These are phyloP conservation scores for Debaryomyces subglobosus DNA, from an alignment of 1,139 yeast species.

Conservation along the genomic window DNA sequence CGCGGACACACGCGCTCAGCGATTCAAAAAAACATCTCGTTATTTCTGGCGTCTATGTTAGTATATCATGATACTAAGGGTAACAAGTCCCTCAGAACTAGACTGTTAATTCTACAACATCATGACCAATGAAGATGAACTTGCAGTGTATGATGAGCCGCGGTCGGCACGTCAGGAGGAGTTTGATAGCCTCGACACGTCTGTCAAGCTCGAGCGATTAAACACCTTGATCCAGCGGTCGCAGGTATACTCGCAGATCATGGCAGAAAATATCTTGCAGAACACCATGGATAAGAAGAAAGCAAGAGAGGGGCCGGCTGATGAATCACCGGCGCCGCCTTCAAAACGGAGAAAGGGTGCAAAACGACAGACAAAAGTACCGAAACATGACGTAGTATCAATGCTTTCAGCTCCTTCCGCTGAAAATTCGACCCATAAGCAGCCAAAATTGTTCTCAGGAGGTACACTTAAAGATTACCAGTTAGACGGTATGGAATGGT, in stretches of 20 bases:
- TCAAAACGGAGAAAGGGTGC: conserved; percentile 4
- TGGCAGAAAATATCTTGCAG: conserved; percentile 72
- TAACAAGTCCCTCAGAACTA: background rate
- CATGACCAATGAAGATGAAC: conserved; percentile 11
- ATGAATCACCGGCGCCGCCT: conserved; percentile 8
- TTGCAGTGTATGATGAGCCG: conserved; percentile 6
- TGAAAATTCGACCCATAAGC: conserved; percentile 32
- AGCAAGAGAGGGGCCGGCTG: conserved; percentile 16
- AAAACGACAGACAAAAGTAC: conserved; percentile 11
- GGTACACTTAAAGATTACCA: conserved; percentile 81
- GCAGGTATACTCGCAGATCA: conserved; percentile 79
- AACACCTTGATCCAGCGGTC: conserved; percentile 79
- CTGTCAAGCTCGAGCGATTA: conserved; percentile 59
- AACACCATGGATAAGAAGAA: conserved; percentile 29
- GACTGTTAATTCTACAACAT: background rate
- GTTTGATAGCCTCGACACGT: conserved; percentile 44
- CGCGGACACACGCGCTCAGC: background rate
- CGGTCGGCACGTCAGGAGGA: conserved; percentile 34
- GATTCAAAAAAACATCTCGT: background rate
- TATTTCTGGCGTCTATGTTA: background rate
- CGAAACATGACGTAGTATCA: conserved; percentile 23
- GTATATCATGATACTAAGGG: background rate
- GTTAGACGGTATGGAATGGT: conserved; percentile 88
- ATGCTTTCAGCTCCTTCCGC: conserved; percentile 23
- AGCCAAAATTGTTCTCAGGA: conserved; percentile 70